Conservation (phyloP, 768 basidiomycete species). For the Leccinellum luteum region DNA sequence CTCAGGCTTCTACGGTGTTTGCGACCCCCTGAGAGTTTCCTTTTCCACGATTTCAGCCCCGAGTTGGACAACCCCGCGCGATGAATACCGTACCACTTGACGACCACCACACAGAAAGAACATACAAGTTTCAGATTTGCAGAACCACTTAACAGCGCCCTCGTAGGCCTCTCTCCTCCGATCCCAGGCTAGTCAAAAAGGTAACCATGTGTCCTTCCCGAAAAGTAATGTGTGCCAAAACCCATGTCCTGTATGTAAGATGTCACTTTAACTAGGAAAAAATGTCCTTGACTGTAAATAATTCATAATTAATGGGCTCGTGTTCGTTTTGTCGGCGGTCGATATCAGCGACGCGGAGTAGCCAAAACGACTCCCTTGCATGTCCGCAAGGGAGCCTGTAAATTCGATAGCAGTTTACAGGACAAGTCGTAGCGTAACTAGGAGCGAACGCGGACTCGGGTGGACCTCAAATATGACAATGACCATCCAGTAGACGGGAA, state of each 20-base stretch:
- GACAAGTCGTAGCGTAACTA: too few species aligned
- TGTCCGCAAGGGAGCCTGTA: too few species aligned
- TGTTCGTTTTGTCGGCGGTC: too few species aligned
- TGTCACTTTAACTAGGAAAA: too few species aligned
- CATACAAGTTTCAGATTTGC: background rate
- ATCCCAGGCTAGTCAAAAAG: background rate
- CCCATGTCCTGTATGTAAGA: background rate
- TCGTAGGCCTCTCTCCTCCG: background rate
- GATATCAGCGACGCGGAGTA: too few species aligned
- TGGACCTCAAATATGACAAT: background rate
- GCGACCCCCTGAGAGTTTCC: background rate
- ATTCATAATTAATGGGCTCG: background rate
- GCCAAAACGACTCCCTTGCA: too few species aligned
- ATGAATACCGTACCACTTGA: background rate
- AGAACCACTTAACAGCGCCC: background rate
- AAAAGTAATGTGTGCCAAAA: background rate
- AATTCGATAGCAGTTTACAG: too few species aligned
- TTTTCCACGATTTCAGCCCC: background rate
- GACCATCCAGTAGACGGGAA: background rate
- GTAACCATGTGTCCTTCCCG: background rate
- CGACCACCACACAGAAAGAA: background rate
- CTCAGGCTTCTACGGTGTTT: background rate
- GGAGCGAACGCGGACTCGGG: too few species aligned
- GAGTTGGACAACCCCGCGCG: background rate
- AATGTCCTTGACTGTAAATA: too few species aligned